These are phyloP conservation scores for Corylus avellana DNA, from an alignment of 306 rosid species.

Conservation along the genomic window DNA sequence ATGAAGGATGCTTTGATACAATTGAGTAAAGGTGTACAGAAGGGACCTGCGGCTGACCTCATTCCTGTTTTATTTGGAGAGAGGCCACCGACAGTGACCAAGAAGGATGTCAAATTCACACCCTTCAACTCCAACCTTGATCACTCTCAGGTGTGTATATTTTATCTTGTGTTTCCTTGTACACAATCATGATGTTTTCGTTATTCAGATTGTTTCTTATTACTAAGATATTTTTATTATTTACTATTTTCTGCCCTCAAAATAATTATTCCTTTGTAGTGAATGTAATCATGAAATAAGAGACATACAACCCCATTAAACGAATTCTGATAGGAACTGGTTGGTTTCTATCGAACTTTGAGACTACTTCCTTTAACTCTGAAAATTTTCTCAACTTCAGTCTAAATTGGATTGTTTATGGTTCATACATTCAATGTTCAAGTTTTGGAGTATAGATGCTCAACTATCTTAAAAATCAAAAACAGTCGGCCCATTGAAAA, in stretches of 20 bases:
- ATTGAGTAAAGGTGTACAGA: slow-evolving; percentile 92
- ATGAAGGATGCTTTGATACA: slow-evolving; percentile 93
- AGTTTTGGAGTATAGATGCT: background rate
- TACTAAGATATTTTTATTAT: slow-evolving; percentile 11
- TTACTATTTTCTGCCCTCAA: slow-evolving; percentile 9
- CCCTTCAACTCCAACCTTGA: slow-evolving; percentile 77
- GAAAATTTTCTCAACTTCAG: background rate
- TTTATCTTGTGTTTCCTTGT: slow-evolving; percentile 10
- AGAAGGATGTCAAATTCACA: slow-evolving; percentile 70
- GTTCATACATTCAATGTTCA: background rate
- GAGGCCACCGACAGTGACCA: slow-evolving; percentile 72
- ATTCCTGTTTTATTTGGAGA: slow-evolving; percentile 88
- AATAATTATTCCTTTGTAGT: background rate
- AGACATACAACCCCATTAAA: background rate
- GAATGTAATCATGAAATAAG: background rate
- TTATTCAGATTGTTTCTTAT: background rate
- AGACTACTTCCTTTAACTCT: background rate
- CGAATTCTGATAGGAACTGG: background rate
- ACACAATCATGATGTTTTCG: background rate
- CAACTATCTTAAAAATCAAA: background rate
- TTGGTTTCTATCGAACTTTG: background rate
- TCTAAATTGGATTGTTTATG: background rate
- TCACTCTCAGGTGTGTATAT: slow-evolving; percentile 79
- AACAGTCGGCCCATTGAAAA: too few species aligned
- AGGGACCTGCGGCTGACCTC: slow-evolving; percentile 92